phyloP scores from a whole-genome alignment of 169 alveolate species.

The Plasmodium vivax region DNA sequence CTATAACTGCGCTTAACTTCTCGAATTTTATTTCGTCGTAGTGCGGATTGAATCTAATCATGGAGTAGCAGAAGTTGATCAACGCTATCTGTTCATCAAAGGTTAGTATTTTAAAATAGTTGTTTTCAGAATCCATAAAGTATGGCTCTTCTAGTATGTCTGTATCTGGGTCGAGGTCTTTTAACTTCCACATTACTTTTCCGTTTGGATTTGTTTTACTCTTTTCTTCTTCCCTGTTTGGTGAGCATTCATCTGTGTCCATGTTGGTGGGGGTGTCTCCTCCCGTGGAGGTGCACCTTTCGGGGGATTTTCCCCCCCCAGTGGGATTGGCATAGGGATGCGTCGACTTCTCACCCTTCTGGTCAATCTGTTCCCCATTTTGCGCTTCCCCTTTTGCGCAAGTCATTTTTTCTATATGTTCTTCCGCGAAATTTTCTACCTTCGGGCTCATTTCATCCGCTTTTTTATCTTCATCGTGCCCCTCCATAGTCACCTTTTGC shows the following conservation, averaged over 20 bases:
- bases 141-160: constrained; percentile 84
- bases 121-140: constrained; percentile 75
- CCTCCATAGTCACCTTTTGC: background rate
- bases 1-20: constrained; percentile 79
- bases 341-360: background rate
- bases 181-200: constrained; percentile 71
- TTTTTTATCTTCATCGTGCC: background rate
- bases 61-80: constrained; percentile 77
- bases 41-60: constrained; percentile 75
- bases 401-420: background rate
- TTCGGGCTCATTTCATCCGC: background rate
- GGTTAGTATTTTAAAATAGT: constrained; percentile 54
- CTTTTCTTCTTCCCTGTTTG: background rate
- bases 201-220: background rate
- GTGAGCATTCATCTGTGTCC: background rate
- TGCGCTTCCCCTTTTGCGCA: background rate
- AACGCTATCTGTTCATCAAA: constrained; percentile 78
- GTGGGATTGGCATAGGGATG: background rate
- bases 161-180: constrained; percentile 79
- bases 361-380: background rate
- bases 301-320: background rate
- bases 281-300: background rate
- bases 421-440: background rate
- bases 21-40: constrained; percentile 82
- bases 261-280: background rate